Evolutionary conservation across 805 yeast genomes (phyloP), one percentile per base, ranked within the genome.

Genomic region (Candida xiaguanensis): DNA sequence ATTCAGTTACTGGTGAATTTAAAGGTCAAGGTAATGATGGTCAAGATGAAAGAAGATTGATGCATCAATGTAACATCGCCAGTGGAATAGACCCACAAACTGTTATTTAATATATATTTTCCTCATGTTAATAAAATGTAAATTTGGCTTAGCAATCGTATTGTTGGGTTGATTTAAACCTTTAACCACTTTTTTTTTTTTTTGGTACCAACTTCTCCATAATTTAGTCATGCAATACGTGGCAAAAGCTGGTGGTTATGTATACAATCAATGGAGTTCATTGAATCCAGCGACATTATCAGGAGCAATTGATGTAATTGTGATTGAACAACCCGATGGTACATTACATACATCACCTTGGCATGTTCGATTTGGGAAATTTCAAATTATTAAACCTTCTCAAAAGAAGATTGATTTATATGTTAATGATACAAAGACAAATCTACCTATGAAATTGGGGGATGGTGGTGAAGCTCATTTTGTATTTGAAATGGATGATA

Each of bases 381-480:
- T 93, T 61, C 95, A 90, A 51, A 73, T 93, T 47, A 69, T 93
- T 43, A 79, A 95, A 55, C 99, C 99, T 11, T 85, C 95, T 14
- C 96, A 93, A 60, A 93, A 91, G 69, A 90, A 87, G 58, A 95
- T 91, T 39, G 95, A 85, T 41, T 82, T 93, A 47, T 75, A 78
- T 30, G 95, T 93, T 28, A 93, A 93, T 62, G 97, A 84, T 26
- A 74, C 74, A 43, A 72, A 79, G 33, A 84, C 95, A 0, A 82
- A 86, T 49, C 66, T 91, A 34, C 96, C 96, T 7, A 93, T 93
- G 98, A 93, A 93, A 59, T 67, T 93, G 32, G 95, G 96, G 12
- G 99, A 93, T 44, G 96, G 95, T 6, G 99, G 99, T 11, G 99
- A 93, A 61, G 99, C 98, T 0, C 89, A 89, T 58, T 93, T 93